Evolutionary conservation across 441 rosid species (phyloP), one percentile per base, ranked within the genome.

Genomic region (Eutrema salsugineum): DNA sequence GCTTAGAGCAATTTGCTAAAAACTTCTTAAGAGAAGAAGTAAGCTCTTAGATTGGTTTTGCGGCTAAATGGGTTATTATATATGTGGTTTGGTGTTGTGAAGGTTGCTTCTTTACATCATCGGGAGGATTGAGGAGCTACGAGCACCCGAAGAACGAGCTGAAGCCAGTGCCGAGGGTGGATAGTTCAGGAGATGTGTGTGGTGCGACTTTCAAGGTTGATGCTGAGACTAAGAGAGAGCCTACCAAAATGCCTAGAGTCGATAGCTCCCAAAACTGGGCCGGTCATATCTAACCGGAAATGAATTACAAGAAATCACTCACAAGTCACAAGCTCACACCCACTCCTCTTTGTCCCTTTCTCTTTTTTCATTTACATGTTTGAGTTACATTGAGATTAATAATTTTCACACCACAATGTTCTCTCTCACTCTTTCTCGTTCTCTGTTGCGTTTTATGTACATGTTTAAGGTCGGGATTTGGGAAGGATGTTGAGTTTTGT

Each of bases 261-360:
- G 99, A 87, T 44, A 94, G 99, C 75, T 87, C 97, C 47, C 92
- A 86, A 22, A 88, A 94, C 80, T 94, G 99, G 99, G 91, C 99
- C 53, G 35, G 83, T 1, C 63, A 90, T 71, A 86, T 84, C 83
- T 94, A 80, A 70, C 74, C 46, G 57, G 59, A 22, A 68, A 14
- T 40, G 12, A 61, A 61, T 39, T 51, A 44, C 63, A 38, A 38
- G 4, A 40, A 24, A 32, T 49, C 65, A 36, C 55, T n/a, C n/a
- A n/a, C n/a, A n/a, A n/a, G n/a, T n/a, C n/a, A 42, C 16, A 65
- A 54, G 6, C 59, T 44, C 46, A 20, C 0, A 20, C 36, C 20
- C 69, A 11, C n/a, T 35, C 9, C 9, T 27, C 39, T 22, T 22
- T 17, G 17, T 59, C 62, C 46, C 47, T 33, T 17, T 36, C 50